Base-by-base conservation (phyloP, 2,329 filamentous ascomycete species). In the Ambrosiella xylebori region DNA sequence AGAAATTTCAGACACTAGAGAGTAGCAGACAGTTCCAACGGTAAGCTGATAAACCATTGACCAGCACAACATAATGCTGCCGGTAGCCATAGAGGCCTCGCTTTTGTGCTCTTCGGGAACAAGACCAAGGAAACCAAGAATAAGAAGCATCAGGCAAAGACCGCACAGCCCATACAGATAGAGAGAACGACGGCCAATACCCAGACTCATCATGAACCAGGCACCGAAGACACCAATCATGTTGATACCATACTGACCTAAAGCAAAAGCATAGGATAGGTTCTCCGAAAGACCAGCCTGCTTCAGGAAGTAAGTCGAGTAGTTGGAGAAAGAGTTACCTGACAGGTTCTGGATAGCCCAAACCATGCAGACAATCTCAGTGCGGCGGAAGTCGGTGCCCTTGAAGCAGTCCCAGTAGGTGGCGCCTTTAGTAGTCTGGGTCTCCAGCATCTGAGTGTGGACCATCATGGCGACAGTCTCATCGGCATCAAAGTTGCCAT, bases 391-490 rank as follows among this genome's bases (percentile, higher is more conserved):
- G 66, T 95, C 84, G 11, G 79, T 78, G 9, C 88, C 88, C 67
- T 77, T 83, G 77, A 95, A 94, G 71, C 88, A 95, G 68, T 95
- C 88, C 64, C 79, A 70, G 68, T 93, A 95, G 57, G 76, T 82
- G 5, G 86, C 80, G 37, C 88, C 88, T 6, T 73, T 71, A 3
- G 86, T 89, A 57, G 88, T 85, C 69, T 79, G 77, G 66, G 86
- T 77, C 68, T 95, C 89, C 9, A 94, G 73, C 0, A 85, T 84
- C 0, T 86, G 90, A 0, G 88, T 95, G 66, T 94, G 87, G 1
- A 88, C 81, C 86, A 95, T 95, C 87, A 95, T 94, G 64, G 86
- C 83, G 54, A 95, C 76, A 0, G 87, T 93, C 70, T 93, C 87
- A 62, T 94, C 85, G 9, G 85, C 79, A 65, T 94, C 80, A 64